These are phyloP conservation scores for Hygrophoropsis aurantiaca DNA, from an alignment of 768 basidiomycete genomes.

Conservation along the genomic window DNA sequence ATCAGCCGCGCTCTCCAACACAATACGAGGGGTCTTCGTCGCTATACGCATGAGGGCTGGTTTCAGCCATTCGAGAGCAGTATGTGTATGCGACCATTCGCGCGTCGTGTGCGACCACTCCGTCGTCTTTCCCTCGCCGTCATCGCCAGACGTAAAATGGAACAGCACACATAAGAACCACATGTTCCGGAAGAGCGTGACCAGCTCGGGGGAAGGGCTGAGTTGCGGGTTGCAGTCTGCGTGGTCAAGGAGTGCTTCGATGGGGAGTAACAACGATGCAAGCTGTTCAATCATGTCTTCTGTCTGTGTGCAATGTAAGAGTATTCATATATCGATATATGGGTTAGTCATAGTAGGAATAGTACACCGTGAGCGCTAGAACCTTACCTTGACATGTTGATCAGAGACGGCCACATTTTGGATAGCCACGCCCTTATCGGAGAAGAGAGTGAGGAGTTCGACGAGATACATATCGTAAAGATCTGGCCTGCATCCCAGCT, in stretches of 20 bases:
- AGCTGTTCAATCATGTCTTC: slow-evolving; percentile 87
- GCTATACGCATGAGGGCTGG: slow-evolving; percentile 81
- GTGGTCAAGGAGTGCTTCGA: slow-evolving; percentile 83
- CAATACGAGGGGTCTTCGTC: slow-evolving; percentile 79
- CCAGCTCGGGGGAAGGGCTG: slow-evolving; percentile 55
- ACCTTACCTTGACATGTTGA: slow-evolving; percentile 61
- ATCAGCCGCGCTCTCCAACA: slow-evolving; percentile 81
- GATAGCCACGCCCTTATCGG: slow-evolving; percentile 88
- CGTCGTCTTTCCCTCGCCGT: slow-evolving; percentile 62
- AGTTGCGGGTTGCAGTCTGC: slow-evolving; percentile 61
- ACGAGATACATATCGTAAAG: slow-evolving; percentile 76
- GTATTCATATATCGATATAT: slow-evolving; percentile 5
- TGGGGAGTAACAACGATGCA: slow-evolving; percentile 84
- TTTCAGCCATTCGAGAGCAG: too few relatives aligned
- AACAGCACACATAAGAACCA: slow-evolving; percentile 94
- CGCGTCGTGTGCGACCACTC: too few relatives aligned
- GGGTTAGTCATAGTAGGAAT: slow-evolving; percentile 4
- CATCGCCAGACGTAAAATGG: slow-evolving; percentile 59
- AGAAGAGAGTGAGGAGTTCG: slow-evolving; percentile 84
- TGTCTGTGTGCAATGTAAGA: slow-evolving; percentile 41
- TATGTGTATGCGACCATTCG: too few relatives aligned
- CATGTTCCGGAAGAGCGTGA: slow-evolving; percentile 83
- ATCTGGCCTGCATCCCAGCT: slow-evolving; percentile 70
- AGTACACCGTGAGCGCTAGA: too few relatives aligned
- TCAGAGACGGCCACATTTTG: slow-evolving; percentile 76